These are phyloP conservation scores for Flaveria floridana DNA, from an alignment of 140 eudicot genomes.

Conservation along the genomic window DNA sequence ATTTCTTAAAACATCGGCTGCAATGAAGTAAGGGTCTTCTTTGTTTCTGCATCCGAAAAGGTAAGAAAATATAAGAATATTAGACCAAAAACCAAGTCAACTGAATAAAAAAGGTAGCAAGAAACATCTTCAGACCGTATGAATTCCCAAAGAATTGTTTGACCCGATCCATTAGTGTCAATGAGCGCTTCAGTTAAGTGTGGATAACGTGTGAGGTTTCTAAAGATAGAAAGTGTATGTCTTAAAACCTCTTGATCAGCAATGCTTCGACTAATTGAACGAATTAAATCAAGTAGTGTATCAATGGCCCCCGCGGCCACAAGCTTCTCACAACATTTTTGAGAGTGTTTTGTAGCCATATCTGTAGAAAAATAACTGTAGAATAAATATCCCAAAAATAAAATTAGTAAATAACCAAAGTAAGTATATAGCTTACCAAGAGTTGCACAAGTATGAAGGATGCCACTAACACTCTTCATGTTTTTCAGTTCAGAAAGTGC, in stretches of 20 bases:
- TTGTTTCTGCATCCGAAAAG: constrained; percentile 60
- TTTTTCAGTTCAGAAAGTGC: constrained; percentile 73
- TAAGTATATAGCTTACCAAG: constrained; percentile 45
- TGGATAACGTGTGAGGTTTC: constrained; percentile 77
- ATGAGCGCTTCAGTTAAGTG: constrained; percentile 54
- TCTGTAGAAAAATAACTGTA: constrained; percentile 39
- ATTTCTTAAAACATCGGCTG: constrained; percentile 62
- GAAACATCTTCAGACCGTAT: constrained; percentile 43
- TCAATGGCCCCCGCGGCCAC: constrained; percentile 81
- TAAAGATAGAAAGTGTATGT: constrained; percentile 65
- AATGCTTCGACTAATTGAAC: constrained; percentile 83
- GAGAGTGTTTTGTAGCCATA: constrained; percentile 73
- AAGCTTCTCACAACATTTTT: constrained; percentile 82
- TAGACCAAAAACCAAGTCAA: neutral
- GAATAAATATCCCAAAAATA: neutral
- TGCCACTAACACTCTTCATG: constrained; percentile 78
- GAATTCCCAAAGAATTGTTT: constrained; percentile 68
- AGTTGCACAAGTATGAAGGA: constrained; percentile 87
- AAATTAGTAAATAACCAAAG: neutral
- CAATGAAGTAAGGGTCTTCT: constrained; percentile 75
- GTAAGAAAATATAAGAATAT: neutral
- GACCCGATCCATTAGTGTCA: constrained; percentile 45
- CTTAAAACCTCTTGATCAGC: constrained; percentile 81
- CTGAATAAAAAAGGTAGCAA: neutral
- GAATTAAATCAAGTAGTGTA: constrained; percentile 56